Percentiles rank a stretch among this genome's conserved stretches.
phyloP scores from a whole-genome alignment of 805 yeast species.

The Kodamaea nitidulidarum region DNA sequence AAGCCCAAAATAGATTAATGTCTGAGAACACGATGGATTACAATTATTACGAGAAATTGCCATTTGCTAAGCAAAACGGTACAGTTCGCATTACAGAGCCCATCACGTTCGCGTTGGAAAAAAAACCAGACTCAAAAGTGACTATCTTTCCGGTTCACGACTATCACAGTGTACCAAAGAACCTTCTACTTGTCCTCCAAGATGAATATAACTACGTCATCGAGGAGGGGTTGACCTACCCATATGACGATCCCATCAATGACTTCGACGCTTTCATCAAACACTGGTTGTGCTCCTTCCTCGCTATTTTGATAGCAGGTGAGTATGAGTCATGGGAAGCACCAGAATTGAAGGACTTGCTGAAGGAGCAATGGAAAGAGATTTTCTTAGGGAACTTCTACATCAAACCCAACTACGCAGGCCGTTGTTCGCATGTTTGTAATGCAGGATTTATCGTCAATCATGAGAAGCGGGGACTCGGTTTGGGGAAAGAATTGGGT shows the following conservation, averaged over 20 bases:
- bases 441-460: slow-evolving; percentile 84
- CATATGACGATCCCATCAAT: slow-evolving; percentile 43
- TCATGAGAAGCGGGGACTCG: slow-evolving; percentile 54
- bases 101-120: slow-evolving; percentile 37
- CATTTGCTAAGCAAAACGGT: slow-evolving; percentile 30
- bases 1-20: no score
- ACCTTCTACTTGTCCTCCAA: slow-evolving; percentile 44
- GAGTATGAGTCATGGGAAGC: slow-evolving; percentile 15
- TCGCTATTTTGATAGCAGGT: slow-evolving; percentile 54
- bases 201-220: slow-evolving; percentile 61
- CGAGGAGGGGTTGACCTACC: slow-evolving; percentile 74
- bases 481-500: slow-evolving; percentile 71
- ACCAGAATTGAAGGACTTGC: slow-evolving; percentile 28
- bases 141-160: slow-evolving; percentile 61
- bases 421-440: slow-evolving; percentile 81
- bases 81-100: slow-evolving; percentile 33
- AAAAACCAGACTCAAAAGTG: slow-evolving; percentile 40
- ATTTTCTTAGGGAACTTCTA: slow-evolving; percentile 68
- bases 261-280: slow-evolving; percentile 47
- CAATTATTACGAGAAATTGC: slow-evolving; percentile 18
- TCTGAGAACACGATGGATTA: background rate
- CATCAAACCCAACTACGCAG: slow-evolving; percentile 81
- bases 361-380: slow-evolving; percentile 42
- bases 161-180: slow-evolving; percentile 45
- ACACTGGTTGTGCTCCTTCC: slow-evolving; percentile 67